Evolutionary conservation across 257 asterid genomes (phyloP), one percentile per base, ranked within the genome.

Genomic region (Hygrophila difformis): DNA sequence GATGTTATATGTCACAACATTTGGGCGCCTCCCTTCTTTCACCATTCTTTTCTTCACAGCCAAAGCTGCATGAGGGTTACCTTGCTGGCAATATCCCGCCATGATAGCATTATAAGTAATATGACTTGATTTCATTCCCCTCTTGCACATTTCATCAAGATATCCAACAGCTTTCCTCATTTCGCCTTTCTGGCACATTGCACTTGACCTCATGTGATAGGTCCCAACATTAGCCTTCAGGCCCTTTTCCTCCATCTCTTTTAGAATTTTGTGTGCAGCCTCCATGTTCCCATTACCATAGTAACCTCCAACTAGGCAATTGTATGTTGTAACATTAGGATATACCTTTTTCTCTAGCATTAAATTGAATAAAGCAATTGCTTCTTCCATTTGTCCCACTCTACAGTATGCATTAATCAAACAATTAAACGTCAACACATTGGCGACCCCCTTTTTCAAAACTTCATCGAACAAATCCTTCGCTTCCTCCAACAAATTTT

Each of bases 271-370:
- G 20, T 59, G 17, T 16, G 64, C 94, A 23, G 67, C 78, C 52
- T 70, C 82, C 16, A 44, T 14, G 16, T 66, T 64, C 33, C 84
- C 93, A 17, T 56, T 65, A 12, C 52, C 62, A 66, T 47, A 72
- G 76, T 58, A 79, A 48, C 88, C 96, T 55, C 88, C 86, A 18
- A 85, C 58, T 47, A 89, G 56, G 70, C 92, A 75, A 57, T 85
- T 89, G 61, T 77, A 89, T 1, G 98, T 85, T 12, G 96, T 77
- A 62, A 76, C 82, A 59, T 35, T 63, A 6, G 93, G 93, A 44
- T 36, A 60, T 16, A 85, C 63, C 62, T 18, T 68, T 62, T 60
- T 78, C 8, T 64, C 77, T 52, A 41, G 26, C 98, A 89, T 89
- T 20, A 59, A 43, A 45, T 73, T 60, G 49, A 33, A 72, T 50